Percentiles rank a stretch among this genome's conserved stretches.
These are phyloP conservation scores for Marasmius fiardii DNA, from an alignment of 1,284 basidiomycete genomes.

Conservation along the genomic window DNA sequence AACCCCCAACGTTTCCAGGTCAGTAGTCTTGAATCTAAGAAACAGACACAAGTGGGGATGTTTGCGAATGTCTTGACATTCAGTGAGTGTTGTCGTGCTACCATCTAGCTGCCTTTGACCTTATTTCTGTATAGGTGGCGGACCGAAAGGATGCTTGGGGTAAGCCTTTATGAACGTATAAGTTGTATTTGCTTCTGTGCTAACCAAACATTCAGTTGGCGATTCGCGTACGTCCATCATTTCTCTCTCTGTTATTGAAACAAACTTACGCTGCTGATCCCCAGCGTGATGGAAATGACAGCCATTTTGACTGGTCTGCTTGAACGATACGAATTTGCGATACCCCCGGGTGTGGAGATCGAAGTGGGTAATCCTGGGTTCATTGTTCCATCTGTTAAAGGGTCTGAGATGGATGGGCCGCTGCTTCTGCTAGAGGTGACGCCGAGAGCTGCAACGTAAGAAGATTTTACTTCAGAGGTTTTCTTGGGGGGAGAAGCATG, in stretches of 20 bases:
- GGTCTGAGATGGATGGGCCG: neutral
- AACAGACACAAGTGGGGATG: neutral
- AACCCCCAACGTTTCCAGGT: neutral
- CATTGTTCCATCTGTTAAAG: neutral
- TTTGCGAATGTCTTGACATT: neutral
- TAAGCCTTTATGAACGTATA: neutral
- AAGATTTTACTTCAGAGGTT: too few species aligned
- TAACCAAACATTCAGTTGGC: neutral
- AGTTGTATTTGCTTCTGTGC: too few species aligned
- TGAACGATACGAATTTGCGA: neutral
- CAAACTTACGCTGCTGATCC: neutral
- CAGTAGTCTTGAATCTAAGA: neutral
- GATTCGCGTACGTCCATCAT: neutral
- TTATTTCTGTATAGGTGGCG: neutral
- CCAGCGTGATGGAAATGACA: neutral
- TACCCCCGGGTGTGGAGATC: neutral
- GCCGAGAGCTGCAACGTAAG: too few species aligned
- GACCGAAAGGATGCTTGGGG: neutral
- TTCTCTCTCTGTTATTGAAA: neutral
- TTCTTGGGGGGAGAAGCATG: too few species aligned
- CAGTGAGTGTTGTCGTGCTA: neutral
- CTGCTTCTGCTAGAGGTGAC: neutral
- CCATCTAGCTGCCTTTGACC: neutral
- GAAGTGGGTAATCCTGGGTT: neutral
- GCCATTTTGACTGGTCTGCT: neutral